phyloP scores from a whole-genome alignment of 2,329 filamentous ascomycete species.

The Neoscytalidium dimidiatum region DNA sequence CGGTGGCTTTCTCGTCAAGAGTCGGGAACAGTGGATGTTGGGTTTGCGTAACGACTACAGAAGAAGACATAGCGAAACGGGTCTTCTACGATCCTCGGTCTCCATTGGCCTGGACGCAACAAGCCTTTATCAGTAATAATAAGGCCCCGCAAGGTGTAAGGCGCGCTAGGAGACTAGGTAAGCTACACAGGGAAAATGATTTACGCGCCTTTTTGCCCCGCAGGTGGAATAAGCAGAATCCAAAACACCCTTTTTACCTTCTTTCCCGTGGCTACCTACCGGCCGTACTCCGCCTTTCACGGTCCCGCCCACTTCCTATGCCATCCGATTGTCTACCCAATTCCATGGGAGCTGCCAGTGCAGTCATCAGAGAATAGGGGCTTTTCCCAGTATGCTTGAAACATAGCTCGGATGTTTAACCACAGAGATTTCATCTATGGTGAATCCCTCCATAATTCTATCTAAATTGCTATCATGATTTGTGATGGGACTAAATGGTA shows the following conservation, averaged over 20 bases:
- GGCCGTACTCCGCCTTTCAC: too few species aligned
- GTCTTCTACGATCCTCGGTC: background rate
- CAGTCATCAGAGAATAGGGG: too few species aligned
- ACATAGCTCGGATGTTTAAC: too few species aligned
- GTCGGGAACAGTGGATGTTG: constrained; percentile 22
- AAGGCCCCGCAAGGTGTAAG: background rate
- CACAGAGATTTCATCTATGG: too few species aligned
- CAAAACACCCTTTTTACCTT: background rate
- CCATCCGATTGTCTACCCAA: too few species aligned
- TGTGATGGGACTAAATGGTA: too few species aligned
- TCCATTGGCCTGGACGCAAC: background rate
- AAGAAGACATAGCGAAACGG: background rate
- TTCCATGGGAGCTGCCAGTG: too few species aligned
- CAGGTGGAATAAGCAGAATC: background rate
- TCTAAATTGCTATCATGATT: too few species aligned
- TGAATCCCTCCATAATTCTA: too few species aligned
- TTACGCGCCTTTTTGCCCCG: background rate
- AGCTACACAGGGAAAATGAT: background rate
- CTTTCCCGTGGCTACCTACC: too few species aligned
- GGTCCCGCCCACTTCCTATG: too few species aligned
- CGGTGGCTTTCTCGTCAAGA: constrained; percentile 25
- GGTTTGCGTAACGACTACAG: background rate
- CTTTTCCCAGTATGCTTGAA: too few species aligned
- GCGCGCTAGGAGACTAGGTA: background rate
- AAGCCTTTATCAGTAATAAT: background rate